Conservation (phyloP, 768 basidiomycete genomes). For the Auricularia sp. region DNA sequence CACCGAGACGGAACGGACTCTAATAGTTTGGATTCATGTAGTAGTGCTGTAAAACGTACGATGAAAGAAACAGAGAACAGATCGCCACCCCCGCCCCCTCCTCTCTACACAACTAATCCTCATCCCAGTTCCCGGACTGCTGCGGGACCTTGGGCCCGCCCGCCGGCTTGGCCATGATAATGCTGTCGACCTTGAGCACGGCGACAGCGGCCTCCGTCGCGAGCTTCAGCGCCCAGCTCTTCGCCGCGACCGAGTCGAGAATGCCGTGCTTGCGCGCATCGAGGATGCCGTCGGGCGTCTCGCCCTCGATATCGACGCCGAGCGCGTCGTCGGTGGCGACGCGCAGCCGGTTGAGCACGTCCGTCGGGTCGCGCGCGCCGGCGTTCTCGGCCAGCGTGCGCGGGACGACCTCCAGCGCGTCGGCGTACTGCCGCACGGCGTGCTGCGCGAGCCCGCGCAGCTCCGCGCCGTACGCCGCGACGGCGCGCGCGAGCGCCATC, state of each 20-base stretch:
- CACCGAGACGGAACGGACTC: too few relatives aligned
- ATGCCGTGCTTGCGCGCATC: constrained; percentile 53
- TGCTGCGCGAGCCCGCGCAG: constrained; percentile 90
- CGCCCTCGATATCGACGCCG: constrained; percentile 86
- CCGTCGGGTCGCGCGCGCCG: constrained; percentile 84
- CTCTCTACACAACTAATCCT: constrained; percentile 29
- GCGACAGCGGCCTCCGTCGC: constrained; percentile 87
- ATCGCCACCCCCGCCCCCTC: too few relatives aligned
- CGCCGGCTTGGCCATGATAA: constrained; percentile 94
- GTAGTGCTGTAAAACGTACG: too few relatives aligned
- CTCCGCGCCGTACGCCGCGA: constrained; percentile 80
- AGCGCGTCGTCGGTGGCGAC: constrained; percentile 78
- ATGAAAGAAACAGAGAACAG: too few relatives aligned
- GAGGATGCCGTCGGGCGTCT: constrained; percentile 57
- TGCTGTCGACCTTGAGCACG: constrained; percentile 90
- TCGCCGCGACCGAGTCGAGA: constrained; percentile 80
- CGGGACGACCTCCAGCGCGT: constrained; percentile 86
- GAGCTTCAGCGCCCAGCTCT: constrained; percentile 82
- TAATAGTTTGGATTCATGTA: too few relatives aligned
- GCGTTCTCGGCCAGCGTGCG: constrained; percentile 93
- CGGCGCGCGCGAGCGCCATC: constrained; percentile 76
- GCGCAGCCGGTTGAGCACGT: constrained; percentile 80
- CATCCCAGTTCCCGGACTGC: constrained; percentile 81
- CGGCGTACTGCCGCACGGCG: constrained; percentile 81
- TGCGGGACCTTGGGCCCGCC: constrained; percentile 83